A percentile compares a stretch with the other conserved stretches of the same genome.
Evolutionary conservation across 2,329 filamentous ascomycete species (phyloP).

Genomic region (Mollisia scopiformis): DNA sequence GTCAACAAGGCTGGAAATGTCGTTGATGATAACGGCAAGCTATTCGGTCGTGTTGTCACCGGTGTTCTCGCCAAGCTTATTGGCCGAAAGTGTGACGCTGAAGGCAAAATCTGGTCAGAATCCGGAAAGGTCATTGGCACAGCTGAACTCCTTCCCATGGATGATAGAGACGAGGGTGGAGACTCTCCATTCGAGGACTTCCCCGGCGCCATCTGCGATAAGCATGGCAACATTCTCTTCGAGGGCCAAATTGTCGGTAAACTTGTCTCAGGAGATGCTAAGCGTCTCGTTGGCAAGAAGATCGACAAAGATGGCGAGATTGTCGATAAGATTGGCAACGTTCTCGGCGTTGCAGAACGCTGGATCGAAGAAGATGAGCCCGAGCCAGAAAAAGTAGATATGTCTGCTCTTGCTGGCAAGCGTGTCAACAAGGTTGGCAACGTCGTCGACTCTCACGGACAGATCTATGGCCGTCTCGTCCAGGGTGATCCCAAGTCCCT

Average conservation of each 20-base stretch:
- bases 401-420: conserved; percentile 68
- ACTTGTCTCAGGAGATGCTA: conserved; percentile 65
- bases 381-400: conserved; percentile 53
- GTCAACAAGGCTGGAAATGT: conserved; percentile 64
- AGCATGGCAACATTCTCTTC: conserved; percentile 54
- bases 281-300: conserved; percentile 64
- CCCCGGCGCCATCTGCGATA: conserved; percentile 55
- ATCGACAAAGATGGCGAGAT: conserved; percentile 73
- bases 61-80: conserved; percentile 66
- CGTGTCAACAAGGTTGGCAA: conserved; percentile 73
- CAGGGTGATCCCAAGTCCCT: conserved; percentile 68
- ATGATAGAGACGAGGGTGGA: conserved; percentile 48
- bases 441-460: conserved; percentile 55
- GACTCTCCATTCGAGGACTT: conserved; percentile 61
- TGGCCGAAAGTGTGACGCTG: conserved; percentile 64
- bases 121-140: conserved; percentile 69
- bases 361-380: conserved; percentile 57
- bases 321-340: conserved; percentile 68
- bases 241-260: conserved; percentile 59
- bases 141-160: conserved; percentile 63
- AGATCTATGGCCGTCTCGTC: conserved; percentile 65
- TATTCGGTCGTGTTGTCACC: conserved; percentile 64
- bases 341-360: conserved; percentile 68
- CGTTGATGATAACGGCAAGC: conserved; percentile 53
- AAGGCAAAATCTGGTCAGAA: conserved; percentile 74